These are phyloP conservation scores for Trametes maxima DNA, from an alignment of 768 basidiomycete genomes.

Conservation along the genomic window DNA sequence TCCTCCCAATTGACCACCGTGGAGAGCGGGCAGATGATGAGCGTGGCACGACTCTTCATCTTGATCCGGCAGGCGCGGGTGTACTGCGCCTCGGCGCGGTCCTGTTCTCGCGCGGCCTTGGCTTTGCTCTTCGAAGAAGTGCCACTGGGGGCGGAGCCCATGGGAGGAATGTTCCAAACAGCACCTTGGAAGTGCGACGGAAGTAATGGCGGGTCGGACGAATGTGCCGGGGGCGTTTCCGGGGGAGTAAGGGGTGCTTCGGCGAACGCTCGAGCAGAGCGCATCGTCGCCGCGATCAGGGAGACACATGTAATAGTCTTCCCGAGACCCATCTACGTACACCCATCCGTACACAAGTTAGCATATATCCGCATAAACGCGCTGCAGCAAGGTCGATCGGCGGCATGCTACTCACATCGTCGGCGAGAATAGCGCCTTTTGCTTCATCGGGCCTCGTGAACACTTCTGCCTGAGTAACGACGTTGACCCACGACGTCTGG, in stretches of 20 bases:
- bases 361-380: conserved; percentile 17
- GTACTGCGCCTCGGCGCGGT: conserved; percentile 73
- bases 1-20: conserved; percentile 99
- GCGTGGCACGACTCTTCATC: conserved; percentile 81
- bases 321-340: conserved; percentile 97
- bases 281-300: conserved; percentile 84
- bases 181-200: conserved; percentile 70
- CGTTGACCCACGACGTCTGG: conserved; percentile 69
- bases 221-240: conserved; percentile 35
- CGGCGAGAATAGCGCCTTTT: conserved; percentile 91
- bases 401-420: conserved; percentile 71
- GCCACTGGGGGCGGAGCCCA: conserved; percentile 27
- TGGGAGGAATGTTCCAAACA: conserved; percentile 82
- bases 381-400: not conserved
- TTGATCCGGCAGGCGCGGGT: conserved; percentile 76
- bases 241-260: conserved; percentile 51
- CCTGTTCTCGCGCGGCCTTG: conserved; percentile 65
- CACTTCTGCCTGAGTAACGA: conserved; percentile 81
- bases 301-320: conserved; percentile 97
- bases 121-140: conserved; percentile 56
- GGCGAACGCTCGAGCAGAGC: conserved; percentile 68
- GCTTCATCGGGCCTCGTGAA: conserved; percentile 67
- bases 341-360: conserved; percentile 2
- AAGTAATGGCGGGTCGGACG: conserved; percentile 38
- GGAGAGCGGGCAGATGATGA: conserved; percentile 96